Evolutionary conservation across 1,284 basidiomycete species (phyloP).

Genomic region (Inonotus hispidus): DNA sequence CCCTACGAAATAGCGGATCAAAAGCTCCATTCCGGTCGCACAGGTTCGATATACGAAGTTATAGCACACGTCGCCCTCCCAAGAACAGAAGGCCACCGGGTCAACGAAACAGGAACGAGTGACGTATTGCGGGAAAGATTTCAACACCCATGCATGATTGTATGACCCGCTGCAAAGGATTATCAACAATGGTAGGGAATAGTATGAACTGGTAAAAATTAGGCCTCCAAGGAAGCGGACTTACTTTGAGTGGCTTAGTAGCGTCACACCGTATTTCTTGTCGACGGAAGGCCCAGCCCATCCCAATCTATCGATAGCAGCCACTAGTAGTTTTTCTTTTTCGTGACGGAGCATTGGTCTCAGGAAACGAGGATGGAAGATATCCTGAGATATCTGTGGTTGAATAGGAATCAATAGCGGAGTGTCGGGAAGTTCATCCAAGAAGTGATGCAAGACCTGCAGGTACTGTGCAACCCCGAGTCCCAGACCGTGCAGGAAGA

Average conservation of each 20-base stretch:
- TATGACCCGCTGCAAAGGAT: conserved; percentile 55
- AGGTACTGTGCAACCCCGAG: conserved; percentile 72
- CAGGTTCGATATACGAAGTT: conserved; percentile 77
- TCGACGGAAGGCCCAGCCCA: conserved; percentile 44
- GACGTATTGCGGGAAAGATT: conserved; percentile 65
- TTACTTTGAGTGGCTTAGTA: conserved; percentile 87
- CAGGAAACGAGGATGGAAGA: conserved; percentile 73
- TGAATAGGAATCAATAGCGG: conserved; percentile 79
- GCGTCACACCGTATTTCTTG: conserved; percentile 52
- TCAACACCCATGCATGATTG: conserved; percentile 80
- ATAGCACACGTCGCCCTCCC: conserved; percentile 91
- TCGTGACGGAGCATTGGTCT: conserved; percentile 61
- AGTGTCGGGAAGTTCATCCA: conserved; percentile 53
- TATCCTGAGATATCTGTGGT: conserved; percentile 79
- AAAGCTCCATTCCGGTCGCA: conserved; percentile 61
- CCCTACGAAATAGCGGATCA: conserved; percentile 84
- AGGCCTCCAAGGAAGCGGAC: conserved; percentile 24
- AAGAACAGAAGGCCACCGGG: conserved; percentile 83
- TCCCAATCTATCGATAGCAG: conserved; percentile 55
- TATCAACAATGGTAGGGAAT: not conserved
- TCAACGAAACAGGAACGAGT: conserved; percentile 83
- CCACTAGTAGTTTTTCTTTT: conserved; percentile 53
- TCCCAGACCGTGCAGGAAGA: conserved; percentile 86
- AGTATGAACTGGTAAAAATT: not conserved
- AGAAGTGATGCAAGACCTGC: conserved; percentile 42